Conservation (phyloP, 495 filamentous ascomycete genomes). For the Podospora tetraspora region DNA sequence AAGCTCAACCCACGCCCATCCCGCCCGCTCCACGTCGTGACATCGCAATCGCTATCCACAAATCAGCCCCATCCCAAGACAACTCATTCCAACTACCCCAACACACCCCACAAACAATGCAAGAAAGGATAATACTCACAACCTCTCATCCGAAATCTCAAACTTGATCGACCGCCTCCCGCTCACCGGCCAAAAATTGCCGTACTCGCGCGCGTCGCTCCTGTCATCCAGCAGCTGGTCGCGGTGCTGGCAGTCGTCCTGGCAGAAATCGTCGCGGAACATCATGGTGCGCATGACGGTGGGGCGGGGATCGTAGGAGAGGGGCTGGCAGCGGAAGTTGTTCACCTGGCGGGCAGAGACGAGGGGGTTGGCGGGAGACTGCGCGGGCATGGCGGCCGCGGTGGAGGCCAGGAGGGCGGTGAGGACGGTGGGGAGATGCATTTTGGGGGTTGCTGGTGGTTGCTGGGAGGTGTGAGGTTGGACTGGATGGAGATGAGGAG, state of each 20-base stretch:
- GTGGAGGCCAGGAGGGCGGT: neutral
- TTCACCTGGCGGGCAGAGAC: neutral
- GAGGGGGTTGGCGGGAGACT: neutral
- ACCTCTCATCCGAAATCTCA: neutral
- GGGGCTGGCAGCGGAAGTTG: neutral
- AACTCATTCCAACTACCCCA: too few species aligned
- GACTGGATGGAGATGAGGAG: too few species aligned
- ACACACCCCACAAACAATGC: too few species aligned
- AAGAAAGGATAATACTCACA: neutral
- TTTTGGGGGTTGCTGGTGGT: neutral
- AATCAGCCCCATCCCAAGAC: neutral
- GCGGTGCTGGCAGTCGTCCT: neutral
- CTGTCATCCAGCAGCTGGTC: neutral
- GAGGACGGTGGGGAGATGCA: neutral
- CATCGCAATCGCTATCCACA: neutral
- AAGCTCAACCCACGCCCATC: neutral
- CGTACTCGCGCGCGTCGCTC: neutral
- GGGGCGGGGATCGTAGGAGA: neutral
- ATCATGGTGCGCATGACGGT: neutral
- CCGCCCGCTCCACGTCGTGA: neutral
- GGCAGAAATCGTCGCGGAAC: neutral
- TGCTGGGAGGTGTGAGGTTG: too few species aligned
- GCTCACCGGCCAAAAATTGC: neutral
- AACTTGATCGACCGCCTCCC: neutral
- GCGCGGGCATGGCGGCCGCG: neutral